A percentile compares a stretch with the other conserved stretches of the same genome.
These are phyloP conservation scores for Lyophyllum semitale DNA, from an alignment of 768 basidiomycete genomes.

Conservation along the genomic window DNA sequence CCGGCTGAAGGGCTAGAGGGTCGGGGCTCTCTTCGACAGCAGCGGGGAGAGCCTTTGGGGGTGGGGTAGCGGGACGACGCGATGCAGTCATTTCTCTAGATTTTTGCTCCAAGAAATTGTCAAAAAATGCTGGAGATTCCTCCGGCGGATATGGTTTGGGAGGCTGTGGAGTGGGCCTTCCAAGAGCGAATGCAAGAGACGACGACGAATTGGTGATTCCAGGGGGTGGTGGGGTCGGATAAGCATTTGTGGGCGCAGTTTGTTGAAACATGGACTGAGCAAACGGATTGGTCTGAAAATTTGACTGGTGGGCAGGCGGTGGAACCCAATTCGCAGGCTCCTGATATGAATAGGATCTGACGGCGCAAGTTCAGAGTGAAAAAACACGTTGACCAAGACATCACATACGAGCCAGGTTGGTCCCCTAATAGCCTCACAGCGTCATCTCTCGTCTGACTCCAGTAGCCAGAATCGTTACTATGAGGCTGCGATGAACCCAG, in stretches of 20 bases:
- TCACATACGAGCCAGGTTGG: constrained; percentile 50
- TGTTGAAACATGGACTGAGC: constrained; percentile 69
- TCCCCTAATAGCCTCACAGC: constrained; percentile 61
- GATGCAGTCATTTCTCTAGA: constrained; percentile 39
- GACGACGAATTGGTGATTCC: constrained; percentile 67
- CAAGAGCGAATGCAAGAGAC: constrained; percentile 75
- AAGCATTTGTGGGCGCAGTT: constrained; percentile 58
- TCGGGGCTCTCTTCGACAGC: constrained; percentile 51
- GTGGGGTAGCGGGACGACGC: constrained; percentile 23
- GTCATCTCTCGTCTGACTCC: constrained; percentile 64
- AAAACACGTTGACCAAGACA: constrained; percentile 20
- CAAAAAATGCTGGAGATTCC: constrained; percentile 67
- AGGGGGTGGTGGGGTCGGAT: constrained; percentile 75
- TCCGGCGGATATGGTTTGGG: constrained; percentile 46
- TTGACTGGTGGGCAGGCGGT: constrained; percentile 42
- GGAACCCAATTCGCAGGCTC: constrained; percentile 44
- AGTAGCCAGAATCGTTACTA: constrained; percentile 54
- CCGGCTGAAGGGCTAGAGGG: constrained; percentile 47
- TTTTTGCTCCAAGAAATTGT: constrained; percentile 63
- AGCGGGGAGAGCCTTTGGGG: constrained; percentile 19
- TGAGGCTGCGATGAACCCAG: constrained; percentile 50
- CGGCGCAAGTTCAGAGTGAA: constrained; percentile 16
- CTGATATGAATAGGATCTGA: constrained; percentile 44
- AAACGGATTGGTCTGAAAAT: constrained; percentile 57
- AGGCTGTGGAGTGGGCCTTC: constrained; percentile 30